These are phyloP conservation scores for Tetramitus jugosus DNA, from an alignment of 208 protist genomes.

Conservation along the genomic window DNA sequence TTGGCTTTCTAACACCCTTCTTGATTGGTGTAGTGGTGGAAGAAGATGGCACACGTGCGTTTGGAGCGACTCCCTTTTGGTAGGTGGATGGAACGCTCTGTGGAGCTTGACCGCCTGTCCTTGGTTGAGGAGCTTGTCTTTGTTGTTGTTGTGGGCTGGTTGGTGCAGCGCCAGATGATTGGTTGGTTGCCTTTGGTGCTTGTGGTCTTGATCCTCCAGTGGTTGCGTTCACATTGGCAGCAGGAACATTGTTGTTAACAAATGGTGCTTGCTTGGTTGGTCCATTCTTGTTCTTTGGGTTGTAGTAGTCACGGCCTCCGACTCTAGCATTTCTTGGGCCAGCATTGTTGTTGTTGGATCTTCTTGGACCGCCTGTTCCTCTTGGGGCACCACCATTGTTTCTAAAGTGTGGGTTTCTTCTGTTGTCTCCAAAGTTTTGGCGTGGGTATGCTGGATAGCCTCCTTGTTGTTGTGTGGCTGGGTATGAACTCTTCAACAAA, in stretches of 20 bases:
- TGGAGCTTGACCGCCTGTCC: neutral
- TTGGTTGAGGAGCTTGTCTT: neutral
- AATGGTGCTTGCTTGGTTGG: neutral
- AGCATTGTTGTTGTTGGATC: too few relatives aligned
- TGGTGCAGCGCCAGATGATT: neutral
- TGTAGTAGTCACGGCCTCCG: neutral
- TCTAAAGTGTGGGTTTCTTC: neutral
- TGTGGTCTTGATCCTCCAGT: neutral
- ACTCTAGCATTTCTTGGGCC: too few relatives aligned
- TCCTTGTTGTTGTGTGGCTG: neutral
- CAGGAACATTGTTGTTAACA: neutral
- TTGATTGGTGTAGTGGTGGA: neutral
- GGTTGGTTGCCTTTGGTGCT: neutral
- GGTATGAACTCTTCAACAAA: neutral
- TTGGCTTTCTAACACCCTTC: too few relatives aligned
- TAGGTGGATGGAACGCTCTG: neutral
- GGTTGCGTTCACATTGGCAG: neutral
- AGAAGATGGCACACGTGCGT: neutral
- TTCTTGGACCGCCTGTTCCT: neutral
- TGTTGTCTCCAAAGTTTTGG: neutral
- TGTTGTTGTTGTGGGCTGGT: neutral
- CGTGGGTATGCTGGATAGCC: neutral
- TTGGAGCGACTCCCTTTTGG: too few relatives aligned
- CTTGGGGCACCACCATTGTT: neutral
- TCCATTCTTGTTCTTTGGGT: neutral